Conservation (phyloP, 352 stramenopile species). For the Pythium aquatile region DNA sequence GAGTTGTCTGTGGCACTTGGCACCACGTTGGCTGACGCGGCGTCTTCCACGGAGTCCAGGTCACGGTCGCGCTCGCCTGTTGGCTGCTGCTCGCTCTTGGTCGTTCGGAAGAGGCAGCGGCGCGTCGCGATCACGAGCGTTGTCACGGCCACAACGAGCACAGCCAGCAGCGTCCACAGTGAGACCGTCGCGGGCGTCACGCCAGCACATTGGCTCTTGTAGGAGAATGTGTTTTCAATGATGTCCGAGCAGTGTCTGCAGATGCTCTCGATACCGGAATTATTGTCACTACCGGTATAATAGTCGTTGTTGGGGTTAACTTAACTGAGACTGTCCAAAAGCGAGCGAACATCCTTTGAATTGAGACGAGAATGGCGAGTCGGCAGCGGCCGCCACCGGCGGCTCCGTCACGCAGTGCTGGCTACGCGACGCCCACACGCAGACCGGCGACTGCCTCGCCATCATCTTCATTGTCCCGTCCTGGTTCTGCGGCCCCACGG, state of each 20-base stretch:
- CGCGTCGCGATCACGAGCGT: slow-evolving; percentile 28
- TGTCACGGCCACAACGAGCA: slow-evolving; percentile 26
- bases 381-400: too few relatives aligned
- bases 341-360: neutral
- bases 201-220: slow-evolving; percentile 37
- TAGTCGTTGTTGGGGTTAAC: neutral
- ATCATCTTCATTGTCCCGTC: neutral
- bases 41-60: neutral
- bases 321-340: neutral
- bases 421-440: too few relatives aligned
- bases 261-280: too few relatives aligned
- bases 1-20: neutral
- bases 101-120: slow-evolving; percentile 25
- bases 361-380: too few relatives aligned
- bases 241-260: too few relatives aligned
- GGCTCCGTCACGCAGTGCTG: too few relatives aligned
- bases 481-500: neutral
- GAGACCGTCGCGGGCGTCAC: slow-evolving; percentile 33
- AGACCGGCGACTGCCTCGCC: too few relatives aligned
- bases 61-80: neutral
- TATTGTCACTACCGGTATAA: neutral
- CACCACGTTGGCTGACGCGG: neutral
- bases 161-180: slow-evolving; percentile 27
- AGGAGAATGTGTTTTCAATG: slow-evolving; percentile 38
- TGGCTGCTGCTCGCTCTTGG: neutral